A percentile compares a stretch with the other conserved stretches of the same genome.
Evolutionary conservation across 2,329 filamentous ascomycete genomes (phyloP).

Genomic region (Colletotrichum cuscutae): DNA sequence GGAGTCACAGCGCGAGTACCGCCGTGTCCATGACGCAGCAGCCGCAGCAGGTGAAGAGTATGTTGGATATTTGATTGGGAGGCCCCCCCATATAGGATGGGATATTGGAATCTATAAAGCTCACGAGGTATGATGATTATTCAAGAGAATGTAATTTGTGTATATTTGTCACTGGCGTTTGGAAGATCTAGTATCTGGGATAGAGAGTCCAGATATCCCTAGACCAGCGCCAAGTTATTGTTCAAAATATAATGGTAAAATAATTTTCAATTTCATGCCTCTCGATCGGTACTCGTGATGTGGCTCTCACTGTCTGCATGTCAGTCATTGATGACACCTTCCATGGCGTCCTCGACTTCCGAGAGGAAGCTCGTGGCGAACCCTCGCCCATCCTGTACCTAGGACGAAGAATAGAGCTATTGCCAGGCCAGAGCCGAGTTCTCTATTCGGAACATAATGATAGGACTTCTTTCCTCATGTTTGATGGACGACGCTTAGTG

Average conservation of each 20-base stretch:
- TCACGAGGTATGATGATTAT: constrained; percentile 22
- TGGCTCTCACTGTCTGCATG: too few species aligned
- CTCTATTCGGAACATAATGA: too few species aligned
- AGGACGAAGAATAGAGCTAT: too few species aligned
- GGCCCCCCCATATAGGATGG: too few species aligned
- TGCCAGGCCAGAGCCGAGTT: too few species aligned
- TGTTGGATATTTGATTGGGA: constrained; percentile 62
- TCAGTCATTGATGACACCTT: too few species aligned
- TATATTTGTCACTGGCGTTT: not conserved
- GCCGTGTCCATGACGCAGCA: constrained; percentile 56
- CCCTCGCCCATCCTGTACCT: too few species aligned
- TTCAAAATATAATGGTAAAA: constrained; percentile 11
- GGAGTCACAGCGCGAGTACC: constrained; percentile 58
- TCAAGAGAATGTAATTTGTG: not conserved
- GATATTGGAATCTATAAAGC: not conserved
- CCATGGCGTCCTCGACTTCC: too few species aligned
- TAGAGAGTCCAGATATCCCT: not conserved
- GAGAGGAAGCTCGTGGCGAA: too few species aligned
- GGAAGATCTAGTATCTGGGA: not conserved
- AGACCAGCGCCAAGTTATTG: not conserved
- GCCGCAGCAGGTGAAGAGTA: constrained; percentile 66
- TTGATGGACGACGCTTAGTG: too few species aligned
- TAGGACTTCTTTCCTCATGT: too few species aligned
- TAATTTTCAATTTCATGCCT: not conserved
- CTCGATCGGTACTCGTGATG: not conserved